Percentiles rank a stretch among this genome's conserved stretches.
These are phyloP conservation scores for Porpolomopsis calyptriformis DNA, from an alignment of 768 basidiomycete species.

Conservation along the genomic window DNA sequence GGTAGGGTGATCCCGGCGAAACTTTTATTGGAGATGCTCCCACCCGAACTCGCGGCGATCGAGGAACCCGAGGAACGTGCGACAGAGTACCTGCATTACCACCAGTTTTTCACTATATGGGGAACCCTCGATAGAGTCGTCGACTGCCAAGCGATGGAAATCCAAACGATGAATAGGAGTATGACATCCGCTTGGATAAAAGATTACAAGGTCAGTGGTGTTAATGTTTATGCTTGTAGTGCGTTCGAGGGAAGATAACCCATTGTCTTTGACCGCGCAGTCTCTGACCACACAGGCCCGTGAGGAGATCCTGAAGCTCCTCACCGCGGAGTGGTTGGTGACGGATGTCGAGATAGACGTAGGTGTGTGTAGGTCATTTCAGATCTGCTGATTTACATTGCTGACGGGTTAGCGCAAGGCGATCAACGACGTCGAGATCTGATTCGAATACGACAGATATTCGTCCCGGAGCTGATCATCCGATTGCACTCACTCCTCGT, in stretches of 20 bases:
- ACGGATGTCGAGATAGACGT: conserved; percentile 36
- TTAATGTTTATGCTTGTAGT: not conserved
- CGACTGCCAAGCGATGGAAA: conserved; percentile 49
- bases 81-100: conserved; percentile 69
- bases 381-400: not conserved
- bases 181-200: conserved; percentile 48
- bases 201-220: conserved; percentile 46
- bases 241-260: not conserved
- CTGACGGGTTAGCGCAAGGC: conserved; percentile 19
- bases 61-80: conserved; percentile 60
- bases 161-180: conserved; percentile 48
- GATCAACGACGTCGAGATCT: conserved; percentile 57
- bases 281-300: conserved; percentile 51
- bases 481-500: conserved; percentile 69
- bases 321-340: conserved; percentile 72
- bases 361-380: conserved; percentile 22
- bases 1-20: conserved; percentile 66
- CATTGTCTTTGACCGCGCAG: conserved; percentile 20
- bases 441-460: conserved; percentile 75
- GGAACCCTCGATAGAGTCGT: conserved; percentile 50
- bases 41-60: conserved; percentile 50
- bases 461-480: conserved; percentile 81
- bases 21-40: conserved; percentile 46
- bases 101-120: conserved; percentile 73
- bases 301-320: conserved; percentile 55